Conservation (phyloP, 1,284 basidiomycete species). For the Irpex rosettiformis region DNA sequence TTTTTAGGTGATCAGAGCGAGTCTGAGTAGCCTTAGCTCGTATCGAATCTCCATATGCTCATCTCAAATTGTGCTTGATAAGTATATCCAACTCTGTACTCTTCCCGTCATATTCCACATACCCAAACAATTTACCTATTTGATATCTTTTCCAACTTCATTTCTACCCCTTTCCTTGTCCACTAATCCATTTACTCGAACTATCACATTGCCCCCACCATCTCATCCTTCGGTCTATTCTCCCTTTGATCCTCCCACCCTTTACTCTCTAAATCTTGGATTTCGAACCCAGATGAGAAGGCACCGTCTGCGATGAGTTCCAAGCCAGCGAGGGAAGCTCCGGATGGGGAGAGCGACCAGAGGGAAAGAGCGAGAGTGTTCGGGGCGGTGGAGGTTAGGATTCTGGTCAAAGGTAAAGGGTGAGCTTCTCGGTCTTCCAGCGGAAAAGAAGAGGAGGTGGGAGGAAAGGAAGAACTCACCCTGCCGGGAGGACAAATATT, state of each 20-base stretch:
- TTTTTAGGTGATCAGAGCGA: constrained; percentile 64
- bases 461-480: constrained; percentile 36
- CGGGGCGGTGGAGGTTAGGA: constrained; percentile 35
- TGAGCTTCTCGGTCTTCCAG: too few relatives aligned
- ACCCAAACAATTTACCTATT: too few relatives aligned
- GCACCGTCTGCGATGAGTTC: constrained; percentile 37
- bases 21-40: not conserved
- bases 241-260: not conserved
- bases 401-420: too few relatives aligned
- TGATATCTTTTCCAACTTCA: too few relatives aligned
- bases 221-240: not conserved
- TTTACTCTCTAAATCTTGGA: constrained; percentile 2
- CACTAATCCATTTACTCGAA: too few relatives aligned
- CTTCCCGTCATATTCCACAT: too few relatives aligned
- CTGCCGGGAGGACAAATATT: constrained; percentile 42
- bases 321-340: constrained; percentile 39
- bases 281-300: constrained; percentile 9
- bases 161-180: too few relatives aligned
- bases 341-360: constrained; percentile 41
- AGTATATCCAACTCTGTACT: too few relatives aligned
- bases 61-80: too few relatives aligned
- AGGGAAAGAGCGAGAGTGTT: constrained; percentile 46
- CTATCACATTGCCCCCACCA: not conserved
- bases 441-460: too few relatives aligned
- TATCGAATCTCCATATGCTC: too few relatives aligned